Conservation (phyloP, 345 rosid species). For the Pseudoturritis turrita region DNA sequence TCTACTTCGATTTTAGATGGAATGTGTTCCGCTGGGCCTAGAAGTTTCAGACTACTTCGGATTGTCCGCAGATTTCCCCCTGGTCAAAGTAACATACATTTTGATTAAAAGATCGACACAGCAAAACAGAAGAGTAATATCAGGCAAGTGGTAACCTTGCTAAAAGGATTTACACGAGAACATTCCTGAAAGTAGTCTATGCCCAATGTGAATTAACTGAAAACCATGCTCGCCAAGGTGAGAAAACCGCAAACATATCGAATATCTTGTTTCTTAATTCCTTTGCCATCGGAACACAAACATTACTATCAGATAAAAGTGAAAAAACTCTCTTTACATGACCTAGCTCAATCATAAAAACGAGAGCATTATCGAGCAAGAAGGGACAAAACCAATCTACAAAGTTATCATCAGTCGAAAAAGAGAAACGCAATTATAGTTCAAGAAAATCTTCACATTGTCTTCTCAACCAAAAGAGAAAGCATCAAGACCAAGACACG, state of each 20-base stretch:
- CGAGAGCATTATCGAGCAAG: not conserved
- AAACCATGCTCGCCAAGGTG: not conserved
- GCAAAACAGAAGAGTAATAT: not conserved
- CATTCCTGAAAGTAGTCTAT: not conserved
- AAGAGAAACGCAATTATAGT: not conserved
- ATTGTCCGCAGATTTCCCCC: conserved; percentile 61
- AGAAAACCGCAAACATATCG: not conserved
- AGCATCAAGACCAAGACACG: not conserved
- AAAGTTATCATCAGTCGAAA: not conserved
- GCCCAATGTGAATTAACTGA: not conserved
- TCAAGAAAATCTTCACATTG: not conserved
- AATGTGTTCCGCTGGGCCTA: conserved; percentile 69
- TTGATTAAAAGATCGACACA: not conserved
- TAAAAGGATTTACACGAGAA: not conserved
- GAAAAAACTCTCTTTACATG: not conserved
- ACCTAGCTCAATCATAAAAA: not conserved
- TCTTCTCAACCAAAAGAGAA: not conserved
- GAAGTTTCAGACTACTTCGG: conserved; percentile 47
- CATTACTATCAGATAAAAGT: not conserved
- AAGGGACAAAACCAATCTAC: not conserved
- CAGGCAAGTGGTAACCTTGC: not conserved
- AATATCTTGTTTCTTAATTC: not conserved
- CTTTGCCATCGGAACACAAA: not conserved
- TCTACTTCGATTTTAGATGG: conserved; percentile 86
- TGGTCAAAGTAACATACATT: conserved; percentile 25